Evolutionary conservation across 2,329 filamentous ascomycete genomes (phyloP).

Genomic region (Onygena corvina): DNA sequence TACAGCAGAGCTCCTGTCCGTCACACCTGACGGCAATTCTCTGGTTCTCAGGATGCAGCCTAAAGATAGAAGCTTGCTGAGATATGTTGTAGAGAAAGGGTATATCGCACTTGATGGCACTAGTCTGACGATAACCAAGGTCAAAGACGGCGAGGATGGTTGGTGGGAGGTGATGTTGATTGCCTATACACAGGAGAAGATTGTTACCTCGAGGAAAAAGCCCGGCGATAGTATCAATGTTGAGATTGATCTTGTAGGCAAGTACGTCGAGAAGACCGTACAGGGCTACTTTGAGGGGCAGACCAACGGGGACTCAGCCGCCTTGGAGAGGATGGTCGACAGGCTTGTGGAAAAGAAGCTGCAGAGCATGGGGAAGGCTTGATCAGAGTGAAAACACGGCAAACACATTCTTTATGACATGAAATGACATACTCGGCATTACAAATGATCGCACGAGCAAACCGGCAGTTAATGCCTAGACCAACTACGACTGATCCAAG

Average conservation of each 20-base stretch:
- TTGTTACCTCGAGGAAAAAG: constrained; percentile 69
- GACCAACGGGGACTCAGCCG: constrained; percentile 33
- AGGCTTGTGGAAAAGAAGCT: constrained; percentile 62
- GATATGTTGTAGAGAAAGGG: constrained; percentile 91
- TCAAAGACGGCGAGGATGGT: constrained; percentile 66
- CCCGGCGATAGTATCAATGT: constrained; percentile 75
- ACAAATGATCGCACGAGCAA: no score
- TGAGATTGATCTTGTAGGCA: constrained; percentile 76
- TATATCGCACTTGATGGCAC: constrained; percentile 91
- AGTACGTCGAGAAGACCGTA: constrained; percentile 63
- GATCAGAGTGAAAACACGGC: background rate
- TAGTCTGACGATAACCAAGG: constrained; percentile 80
- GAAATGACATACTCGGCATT: no score
- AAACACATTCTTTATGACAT: no score
- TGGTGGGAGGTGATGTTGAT: constrained; percentile 97
- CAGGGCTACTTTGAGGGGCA: constrained; percentile 55
- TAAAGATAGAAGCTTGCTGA: constrained; percentile 54
- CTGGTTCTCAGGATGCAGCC: constrained; percentile 75
- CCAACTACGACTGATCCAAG: no score
- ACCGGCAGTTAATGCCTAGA: no score
- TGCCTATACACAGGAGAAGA: constrained; percentile 85
- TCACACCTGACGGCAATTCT: constrained; percentile 76
- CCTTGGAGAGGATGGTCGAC: constrained; percentile 61
- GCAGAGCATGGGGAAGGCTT: constrained; percentile 2
- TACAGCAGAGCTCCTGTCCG: constrained; percentile 59